A percentile compares a stretch with the other conserved stretches of the same genome.
Evolutionary conservation across 2,329 filamentous ascomycete genomes (phyloP).

Genomic region (Claviceps pusilla): DNA sequence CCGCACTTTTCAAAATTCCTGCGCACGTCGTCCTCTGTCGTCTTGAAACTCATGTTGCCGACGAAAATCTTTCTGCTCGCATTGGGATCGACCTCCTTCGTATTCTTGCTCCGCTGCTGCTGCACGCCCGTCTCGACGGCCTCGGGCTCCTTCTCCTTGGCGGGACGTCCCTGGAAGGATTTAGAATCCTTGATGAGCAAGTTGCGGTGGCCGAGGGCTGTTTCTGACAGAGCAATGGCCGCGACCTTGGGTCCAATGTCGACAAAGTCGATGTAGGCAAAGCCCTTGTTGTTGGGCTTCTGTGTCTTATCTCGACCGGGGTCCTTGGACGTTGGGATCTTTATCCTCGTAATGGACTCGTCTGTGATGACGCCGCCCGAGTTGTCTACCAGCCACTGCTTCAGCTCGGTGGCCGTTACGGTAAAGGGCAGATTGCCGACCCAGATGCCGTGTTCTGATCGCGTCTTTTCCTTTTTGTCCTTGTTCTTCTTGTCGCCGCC

Average conservation of each 20-base stretch:
- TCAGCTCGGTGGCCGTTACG: constrained; percentile 57
- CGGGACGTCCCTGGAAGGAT: constrained; percentile 77
- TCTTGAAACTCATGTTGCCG: constrained; percentile 73
- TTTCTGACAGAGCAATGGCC: constrained; percentile 79
- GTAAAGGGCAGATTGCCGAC: constrained; percentile 89
- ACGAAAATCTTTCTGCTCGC: constrained; percentile 77
- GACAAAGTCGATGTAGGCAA: constrained; percentile 88
- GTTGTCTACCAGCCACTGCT: constrained; percentile 63
- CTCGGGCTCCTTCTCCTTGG: constrained; percentile 36
- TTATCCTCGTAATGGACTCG: constrained; percentile 66
- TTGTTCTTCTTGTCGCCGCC: constrained; percentile 22
- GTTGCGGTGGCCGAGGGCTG: constrained; percentile 57
- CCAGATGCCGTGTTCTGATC: constrained; percentile 80
- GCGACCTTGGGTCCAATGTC: constrained; percentile 53
- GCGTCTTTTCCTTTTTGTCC: constrained; percentile 33
- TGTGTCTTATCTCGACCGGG: constrained; percentile 18
- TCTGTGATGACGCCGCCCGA: constrained; percentile 50
- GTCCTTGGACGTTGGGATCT: constrained; percentile 55
- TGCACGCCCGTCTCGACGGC: constrained; percentile 12
- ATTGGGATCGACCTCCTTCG: constrained; percentile 27
- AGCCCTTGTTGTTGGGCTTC: constrained; percentile 61
- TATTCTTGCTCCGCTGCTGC: constrained; percentile 22
- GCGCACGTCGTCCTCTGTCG: constrained; percentile 64
- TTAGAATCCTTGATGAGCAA: constrained; percentile 88
- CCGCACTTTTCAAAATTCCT: constrained; percentile 79